Conservation (phyloP, 2,329 filamentous ascomycete species). For the Coniochaeta prunicola region DNA sequence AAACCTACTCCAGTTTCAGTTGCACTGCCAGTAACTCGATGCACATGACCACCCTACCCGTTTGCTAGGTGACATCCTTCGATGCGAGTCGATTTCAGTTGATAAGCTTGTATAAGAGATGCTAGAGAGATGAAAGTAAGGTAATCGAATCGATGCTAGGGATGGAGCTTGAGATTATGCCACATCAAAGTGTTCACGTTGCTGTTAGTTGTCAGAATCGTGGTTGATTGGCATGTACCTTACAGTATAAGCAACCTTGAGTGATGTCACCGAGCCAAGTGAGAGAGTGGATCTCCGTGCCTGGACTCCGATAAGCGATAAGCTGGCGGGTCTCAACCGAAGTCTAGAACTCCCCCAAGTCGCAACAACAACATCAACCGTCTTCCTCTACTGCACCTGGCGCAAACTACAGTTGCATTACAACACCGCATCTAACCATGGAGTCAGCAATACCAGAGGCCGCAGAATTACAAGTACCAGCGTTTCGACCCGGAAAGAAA, state of each 20-base stretch:
- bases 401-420: too few relatives aligned
- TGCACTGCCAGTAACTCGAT: background rate
- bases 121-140: too few relatives aligned
- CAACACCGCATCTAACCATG: background rate
- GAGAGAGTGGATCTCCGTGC: too few relatives aligned
- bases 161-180: too few relatives aligned
- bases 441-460: background rate
- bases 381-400: too few relatives aligned
- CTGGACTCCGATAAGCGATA: background rate
- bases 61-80: background rate
- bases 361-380: background rate
- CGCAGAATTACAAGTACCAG: conserved; percentile 24
- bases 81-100: background rate
- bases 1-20: conserved; percentile 33
- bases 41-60: background rate
- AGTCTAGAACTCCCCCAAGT: background rate
- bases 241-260: too few relatives aligned
- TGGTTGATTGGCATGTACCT: background rate
- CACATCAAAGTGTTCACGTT: too few relatives aligned
- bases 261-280: background rate
- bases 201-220: too few relatives aligned
- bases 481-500: conserved; percentile 53
- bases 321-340: background rate
- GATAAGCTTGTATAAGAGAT: too few relatives aligned
- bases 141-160: too few relatives aligned